Evolutionary conservation across 2,329 filamentous ascomycete genomes (phyloP).

Genomic region (Cordyceps sp.): DNA sequence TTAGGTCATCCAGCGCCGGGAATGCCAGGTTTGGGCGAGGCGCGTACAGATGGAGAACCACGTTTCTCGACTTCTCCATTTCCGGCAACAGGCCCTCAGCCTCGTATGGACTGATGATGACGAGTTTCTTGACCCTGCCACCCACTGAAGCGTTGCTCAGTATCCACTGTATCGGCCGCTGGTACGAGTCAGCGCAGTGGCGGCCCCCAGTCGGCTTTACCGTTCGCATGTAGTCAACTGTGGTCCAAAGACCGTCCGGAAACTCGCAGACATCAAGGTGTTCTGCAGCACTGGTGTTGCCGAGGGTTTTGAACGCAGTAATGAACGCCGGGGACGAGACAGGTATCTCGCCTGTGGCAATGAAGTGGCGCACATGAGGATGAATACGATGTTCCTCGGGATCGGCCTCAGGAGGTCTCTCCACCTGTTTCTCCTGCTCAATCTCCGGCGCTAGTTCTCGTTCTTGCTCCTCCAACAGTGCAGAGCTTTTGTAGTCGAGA

Average conservation of each 20-base stretch:
- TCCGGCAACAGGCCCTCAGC: slow-evolving; percentile 29
- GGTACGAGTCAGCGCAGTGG: slow-evolving; percentile 6
- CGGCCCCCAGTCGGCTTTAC: neutral
- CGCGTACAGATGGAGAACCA: slow-evolving; percentile 33
- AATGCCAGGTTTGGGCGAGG: slow-evolving; percentile 21
- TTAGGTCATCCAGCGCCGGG: slow-evolving; percentile 5
- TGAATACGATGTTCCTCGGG: slow-evolving; percentile 1
- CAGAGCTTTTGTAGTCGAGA: neutral
- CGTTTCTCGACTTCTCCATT: slow-evolving; percentile 17
- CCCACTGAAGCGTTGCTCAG: slow-evolving; percentile 3
- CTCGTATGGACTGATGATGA: slow-evolving; percentile 45
- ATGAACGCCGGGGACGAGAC: too few relatives aligned
- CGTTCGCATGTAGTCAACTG: neutral
- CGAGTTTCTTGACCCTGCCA: slow-evolving; percentile 9
- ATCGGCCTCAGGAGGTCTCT: slow-evolving; percentile 21
- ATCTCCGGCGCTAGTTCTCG: slow-evolving; percentile 43
- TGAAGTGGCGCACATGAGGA: neutral
- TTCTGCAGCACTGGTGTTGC: neutral
- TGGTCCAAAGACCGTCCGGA: neutral
- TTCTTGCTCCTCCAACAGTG: neutral
- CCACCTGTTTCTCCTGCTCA: slow-evolving; percentile 39
- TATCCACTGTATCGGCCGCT: slow-evolving; percentile 10
- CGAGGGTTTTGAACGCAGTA: neutral
- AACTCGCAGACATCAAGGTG: neutral
- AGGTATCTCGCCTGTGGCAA: neutral